Conservation (phyloP, 2,329 filamentous ascomycete genomes). For the Ascochyta pisi region DNA sequence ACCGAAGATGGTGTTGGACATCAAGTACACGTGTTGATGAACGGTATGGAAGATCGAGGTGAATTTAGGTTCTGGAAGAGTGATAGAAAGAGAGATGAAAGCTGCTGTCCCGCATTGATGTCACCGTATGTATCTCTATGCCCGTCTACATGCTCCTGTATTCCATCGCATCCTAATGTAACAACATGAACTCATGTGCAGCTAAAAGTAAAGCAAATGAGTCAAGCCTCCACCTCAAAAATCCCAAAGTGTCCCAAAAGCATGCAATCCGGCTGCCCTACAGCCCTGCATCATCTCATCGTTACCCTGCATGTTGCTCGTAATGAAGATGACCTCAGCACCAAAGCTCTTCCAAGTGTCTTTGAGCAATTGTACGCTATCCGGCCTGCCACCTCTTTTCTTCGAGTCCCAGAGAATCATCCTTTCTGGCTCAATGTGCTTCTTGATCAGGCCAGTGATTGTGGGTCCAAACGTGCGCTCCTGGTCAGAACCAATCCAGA, state of each 20-base stretch:
- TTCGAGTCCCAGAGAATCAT: constrained; percentile 50
- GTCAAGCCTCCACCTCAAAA: constrained; percentile 25
- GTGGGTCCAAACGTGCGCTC: constrained; percentile 46
- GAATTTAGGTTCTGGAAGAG: too few relatives aligned
- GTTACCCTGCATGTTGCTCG: constrained; percentile 45
- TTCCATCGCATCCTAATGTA: not conserved
- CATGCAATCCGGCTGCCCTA: constrained; percentile 39
- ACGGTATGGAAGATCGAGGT: too few relatives aligned
- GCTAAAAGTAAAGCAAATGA: not conserved
- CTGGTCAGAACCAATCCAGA: constrained; percentile 48
- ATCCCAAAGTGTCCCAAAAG: constrained; percentile 47
- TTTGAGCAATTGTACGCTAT: constrained; percentile 42
- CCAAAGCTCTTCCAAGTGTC: constrained; percentile 44
- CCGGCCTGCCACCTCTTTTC: constrained; percentile 42
- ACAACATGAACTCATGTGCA: not conserved
- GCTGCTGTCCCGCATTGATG: too few relatives aligned
- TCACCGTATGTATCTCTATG: constrained; percentile 1
- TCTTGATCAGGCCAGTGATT: constrained; percentile 40
- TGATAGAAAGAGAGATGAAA: too few relatives aligned
- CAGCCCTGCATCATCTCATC: constrained; percentile 50
- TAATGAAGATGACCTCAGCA: constrained; percentile 48
- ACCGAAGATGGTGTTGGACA: constrained; percentile 47
- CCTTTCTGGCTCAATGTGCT: constrained; percentile 44
- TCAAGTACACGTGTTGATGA: constrained; percentile 46
- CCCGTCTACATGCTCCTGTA: constrained; percentile 5